A percentile compares a stretch with the other conserved stretches of the same genome.
phyloP scores from a whole-genome alignment of 169 alveolate species.

The Plasmodium coatneyi region DNA sequence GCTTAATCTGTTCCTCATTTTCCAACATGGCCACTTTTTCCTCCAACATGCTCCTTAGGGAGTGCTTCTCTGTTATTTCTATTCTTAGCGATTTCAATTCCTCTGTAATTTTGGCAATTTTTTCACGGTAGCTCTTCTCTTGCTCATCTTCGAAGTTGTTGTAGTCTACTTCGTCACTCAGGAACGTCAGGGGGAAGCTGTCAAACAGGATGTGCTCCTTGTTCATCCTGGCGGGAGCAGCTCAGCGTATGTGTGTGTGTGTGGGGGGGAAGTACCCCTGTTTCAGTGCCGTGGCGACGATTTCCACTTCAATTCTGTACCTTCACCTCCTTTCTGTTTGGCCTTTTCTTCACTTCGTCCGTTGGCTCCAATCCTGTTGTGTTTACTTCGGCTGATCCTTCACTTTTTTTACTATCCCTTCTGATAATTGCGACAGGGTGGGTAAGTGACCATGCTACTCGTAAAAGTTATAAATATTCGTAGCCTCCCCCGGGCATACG shows the following conservation, averaged over 20 bases:
- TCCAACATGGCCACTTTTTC: conserved; percentile 50
- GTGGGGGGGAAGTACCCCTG: not conserved
- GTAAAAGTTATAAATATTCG: not conserved
- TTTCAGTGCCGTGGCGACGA: not conserved
- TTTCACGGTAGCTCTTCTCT: conserved; percentile 46
- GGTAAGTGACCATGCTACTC: not conserved
- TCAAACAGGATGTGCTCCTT: conserved; percentile 61
- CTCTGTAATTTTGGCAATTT: conserved; percentile 25
- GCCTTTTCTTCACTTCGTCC: not conserved
- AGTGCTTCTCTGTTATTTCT: conserved; percentile 62
- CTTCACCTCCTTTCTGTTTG: not conserved
- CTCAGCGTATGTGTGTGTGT: not conserved
- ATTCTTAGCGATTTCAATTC: conserved; percentile 21
- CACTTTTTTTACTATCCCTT: too few species aligned
- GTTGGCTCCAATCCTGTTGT: not conserved
- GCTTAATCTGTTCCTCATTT: conserved; percentile 59
- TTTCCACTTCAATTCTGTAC: not conserved
- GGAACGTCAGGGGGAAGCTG: conserved; percentile 59
- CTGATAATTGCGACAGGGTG: not conserved
- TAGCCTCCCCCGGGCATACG: not conserved
- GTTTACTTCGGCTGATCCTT: not conserved
- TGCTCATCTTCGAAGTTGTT: conserved; percentile 26
- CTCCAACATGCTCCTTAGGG: conserved; percentile 32
- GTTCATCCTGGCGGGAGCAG: not conserved
- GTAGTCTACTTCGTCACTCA: conserved; percentile 17